Base-by-base conservation (phyloP, 2,329 filamentous ascomycete species). In the Teratosphaeria pseudoeucalypti region DNA sequence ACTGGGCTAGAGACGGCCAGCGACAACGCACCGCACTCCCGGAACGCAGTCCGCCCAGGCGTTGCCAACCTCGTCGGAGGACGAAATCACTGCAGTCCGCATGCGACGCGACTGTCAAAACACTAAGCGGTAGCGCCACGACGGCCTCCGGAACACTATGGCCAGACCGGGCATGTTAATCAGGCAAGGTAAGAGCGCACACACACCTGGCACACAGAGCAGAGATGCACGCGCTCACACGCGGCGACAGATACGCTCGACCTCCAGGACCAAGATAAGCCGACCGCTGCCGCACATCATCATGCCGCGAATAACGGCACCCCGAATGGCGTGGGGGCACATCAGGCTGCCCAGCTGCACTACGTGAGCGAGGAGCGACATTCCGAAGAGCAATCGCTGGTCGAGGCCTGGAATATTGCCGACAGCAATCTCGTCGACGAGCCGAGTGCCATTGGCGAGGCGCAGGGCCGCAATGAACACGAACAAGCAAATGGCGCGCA, bases 261-360 rank as follows among this genome's bases (percentile, higher is more conserved):
- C 77, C 85, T 97, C 57, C 94, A 97, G 81, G 85, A 90, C 76
- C 88, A 85, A 71, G 79, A 86, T 70, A 81, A 87, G 61, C 90
- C 91, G 37, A 94, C 92, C 54, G 90, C 92, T 47, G 83, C 95
- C 77, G 88, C 92, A 72, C 91, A 95, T 74, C 79, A 82, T 16
- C 79, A 79, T 66, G 82, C 83, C 70, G 75, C 80, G 67, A 82
- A 76, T 63, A 37, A 32, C 5, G 27, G 14, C 53, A 37, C 29
- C 19, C 74, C 76, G 64, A 77, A 82, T 62, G 75, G 81, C 64
- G 78, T 88, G 69, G 88, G 86, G 65, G 85, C 90, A 53, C 92
- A 96, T 72, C 92, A 97, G 76, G 88, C 90, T 66, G 85, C 90
- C 68, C 87, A 92, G 19, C 80, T 96, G 64, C 87, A 89, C 68